Evolutionary conservation across 352 stramenopile genomes (phyloP), one percentile per base, ranked within the genome.

Genomic region (Globisporangium parvum): DNA sequence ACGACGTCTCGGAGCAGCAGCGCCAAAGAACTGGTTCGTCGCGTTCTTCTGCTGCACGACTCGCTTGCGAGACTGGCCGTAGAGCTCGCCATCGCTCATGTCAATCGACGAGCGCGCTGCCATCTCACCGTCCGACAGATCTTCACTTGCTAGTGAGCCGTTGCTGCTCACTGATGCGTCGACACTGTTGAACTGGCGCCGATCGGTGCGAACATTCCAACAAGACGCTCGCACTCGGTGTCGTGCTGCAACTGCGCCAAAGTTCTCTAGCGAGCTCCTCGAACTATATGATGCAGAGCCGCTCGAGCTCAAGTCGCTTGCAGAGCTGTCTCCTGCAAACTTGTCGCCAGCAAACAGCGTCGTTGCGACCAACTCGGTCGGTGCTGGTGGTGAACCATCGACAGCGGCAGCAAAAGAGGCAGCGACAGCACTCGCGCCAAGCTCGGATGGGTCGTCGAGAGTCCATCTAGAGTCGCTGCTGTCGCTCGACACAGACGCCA

Each of bases 21-120:
- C 45, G 0, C 12, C 6, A 21, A 57, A 23, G 49, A 26, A 48
- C 21, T 35, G 35, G 47, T 28, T 55, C 33, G 14, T 39, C 1
- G n/a, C 15, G 26, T 80, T 76, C 42, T 72, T 80, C 17, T 46
- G 24, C 10, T 51, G 61, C 11, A 69, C 37, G 31, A 73, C 63
- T 20, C 62, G 60, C 5, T 57, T 62, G 23, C 70, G 65, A 10
- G 47, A 51, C 3, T 59, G 42, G 5, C 77, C 77, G 55, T 67
- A 83, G 45, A 89, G 57, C 51, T 91, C 81, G 3, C 77, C 81
- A 46, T 91, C 81, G 47, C 81, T 91, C n/a, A 83, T 51, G 46
- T 85, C 72, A 9, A 55, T 18, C 20, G 44, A 44, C 28, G 55
- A 23, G 45, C 67, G 37, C 15, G 44, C 24, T 4, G 63, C 57